These are phyloP conservation scores for Phytomonas sp. DNA, from an alignment of 208 protist species.

Conservation along the genomic window DNA sequence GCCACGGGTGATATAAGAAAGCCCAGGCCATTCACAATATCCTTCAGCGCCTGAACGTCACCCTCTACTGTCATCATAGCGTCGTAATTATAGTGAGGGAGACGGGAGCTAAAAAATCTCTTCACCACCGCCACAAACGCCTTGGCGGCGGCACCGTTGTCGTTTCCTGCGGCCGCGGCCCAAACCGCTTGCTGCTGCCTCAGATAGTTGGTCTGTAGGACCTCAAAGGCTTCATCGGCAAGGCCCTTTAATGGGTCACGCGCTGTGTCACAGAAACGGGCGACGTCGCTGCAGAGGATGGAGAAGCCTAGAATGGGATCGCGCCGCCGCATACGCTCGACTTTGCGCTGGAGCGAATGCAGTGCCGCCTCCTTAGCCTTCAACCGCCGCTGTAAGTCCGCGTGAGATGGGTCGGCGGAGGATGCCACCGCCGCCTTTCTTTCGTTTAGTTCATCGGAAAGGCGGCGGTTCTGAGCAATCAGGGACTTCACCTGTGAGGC, in stretches of 20 bases:
- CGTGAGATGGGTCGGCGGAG: slow-evolving; percentile 18
- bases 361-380: slow-evolving; percentile 48
- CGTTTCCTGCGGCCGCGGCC: slow-evolving; percentile 20
- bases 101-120: slow-evolving; percentile 30
- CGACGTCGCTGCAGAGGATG: slow-evolving; percentile 64
- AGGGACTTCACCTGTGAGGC: slow-evolving; percentile 46
- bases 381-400: slow-evolving; percentile 40
- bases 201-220: slow-evolving; percentile 37
- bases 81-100: slow-evolving; percentile 62
- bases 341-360: slow-evolving; percentile 74
- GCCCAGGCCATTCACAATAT: slow-evolving; percentile 19
- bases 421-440: background rate
- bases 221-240: slow-evolving; percentile 41
- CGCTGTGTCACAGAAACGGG: slow-evolving; percentile 26
- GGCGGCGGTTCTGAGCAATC: slow-evolving; percentile 9
- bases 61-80: slow-evolving; percentile 45
- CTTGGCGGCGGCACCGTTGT: slow-evolving; percentile 25
- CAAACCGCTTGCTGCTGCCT: slow-evolving; percentile 39
- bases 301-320: slow-evolving; percentile 83
- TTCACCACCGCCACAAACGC: slow-evolving; percentile 50
- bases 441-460: background rate
- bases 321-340: slow-evolving; percentile 63
- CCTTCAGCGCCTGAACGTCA: slow-evolving; percentile 15
- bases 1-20: slow-evolving; percentile 23
- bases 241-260: background rate